These are phyloP conservation scores for Globisporangium abappressorium DNA, from an alignment of 352 stramenopile species.

Conservation along the genomic window DNA sequence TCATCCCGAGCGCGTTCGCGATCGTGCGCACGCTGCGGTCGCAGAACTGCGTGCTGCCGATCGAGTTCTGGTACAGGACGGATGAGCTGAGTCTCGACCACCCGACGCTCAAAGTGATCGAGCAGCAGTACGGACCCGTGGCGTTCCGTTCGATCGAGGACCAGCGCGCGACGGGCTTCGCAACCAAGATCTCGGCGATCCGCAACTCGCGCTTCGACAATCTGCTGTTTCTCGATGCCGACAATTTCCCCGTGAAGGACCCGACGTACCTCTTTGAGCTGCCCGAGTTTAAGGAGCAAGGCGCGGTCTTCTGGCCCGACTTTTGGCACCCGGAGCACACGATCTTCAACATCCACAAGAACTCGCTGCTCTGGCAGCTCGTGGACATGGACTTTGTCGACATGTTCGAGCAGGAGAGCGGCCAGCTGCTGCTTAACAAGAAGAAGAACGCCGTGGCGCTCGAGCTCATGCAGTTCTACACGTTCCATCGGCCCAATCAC, in stretches of 20 bases:
- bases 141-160: conserved; percentile 50
- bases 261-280: conserved; percentile 60
- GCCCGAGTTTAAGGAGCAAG: conserved; percentile 34
- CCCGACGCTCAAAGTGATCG: conserved; percentile 30
- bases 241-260: conserved; percentile 59
- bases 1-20: conserved; percentile 61
- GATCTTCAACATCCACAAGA: conserved; percentile 59
- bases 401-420: conserved; percentile 76
- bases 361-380: conserved; percentile 53
- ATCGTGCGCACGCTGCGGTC: conserved; percentile 45
- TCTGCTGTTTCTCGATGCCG: conserved; percentile 63
- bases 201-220: conserved; percentile 56
- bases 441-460: conserved; percentile 28
- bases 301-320: conserved; percentile 71
- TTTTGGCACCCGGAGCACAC: conserved; percentile 68
- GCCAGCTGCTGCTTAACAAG: conserved; percentile 53
- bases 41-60: conserved; percentile 46
- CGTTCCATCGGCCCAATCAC: conserved; percentile 45
- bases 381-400: conserved; percentile 49
- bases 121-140: conserved; percentile 32
- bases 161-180: conserved; percentile 36
- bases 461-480: conserved; percentile 37
- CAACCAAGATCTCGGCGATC: conserved; percentile 63
- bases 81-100: conserved; percentile 15
- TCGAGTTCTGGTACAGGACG: conserved; percentile 60